phyloP scores from a whole-genome alignment of 345 rosid species.

The Arabis alpina region DNA sequence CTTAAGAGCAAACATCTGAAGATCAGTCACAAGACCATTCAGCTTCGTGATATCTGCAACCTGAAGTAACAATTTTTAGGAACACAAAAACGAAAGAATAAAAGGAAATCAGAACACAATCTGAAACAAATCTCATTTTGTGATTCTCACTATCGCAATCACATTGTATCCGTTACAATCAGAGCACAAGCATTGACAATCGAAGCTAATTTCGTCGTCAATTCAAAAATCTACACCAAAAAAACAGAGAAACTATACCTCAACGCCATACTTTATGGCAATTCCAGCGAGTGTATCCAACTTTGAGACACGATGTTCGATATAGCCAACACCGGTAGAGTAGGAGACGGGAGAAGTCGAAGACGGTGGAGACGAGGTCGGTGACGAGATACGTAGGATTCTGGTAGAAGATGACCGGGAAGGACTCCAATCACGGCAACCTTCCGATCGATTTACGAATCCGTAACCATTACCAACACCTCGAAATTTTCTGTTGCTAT shows the following conservation, averaged over 20 bases:
- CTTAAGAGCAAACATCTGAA: conserved; percentile 90
- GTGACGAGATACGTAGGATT: conserved; percentile 34
- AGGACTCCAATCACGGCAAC: conserved; percentile 40
- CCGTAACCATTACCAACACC: conserved; percentile 38
- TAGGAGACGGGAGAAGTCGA: conserved; percentile 34
- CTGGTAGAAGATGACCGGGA: conserved; percentile 26
- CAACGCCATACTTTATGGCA: conserved; percentile 94
- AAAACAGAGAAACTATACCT: conserved; percentile 48
- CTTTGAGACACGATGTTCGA: conserved; percentile 75
- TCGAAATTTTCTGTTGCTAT: conserved; percentile 32
- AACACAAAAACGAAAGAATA: background rate
- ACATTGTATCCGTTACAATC: no score
- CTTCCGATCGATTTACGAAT: conserved; percentile 27
- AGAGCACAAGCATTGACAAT: conserved; percentile 7
- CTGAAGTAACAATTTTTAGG: conserved; percentile 42
- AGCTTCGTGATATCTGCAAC: conserved; percentile 82
- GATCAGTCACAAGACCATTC: conserved; percentile 83
- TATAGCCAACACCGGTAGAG: conserved; percentile 45
- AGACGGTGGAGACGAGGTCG: conserved; percentile 38
- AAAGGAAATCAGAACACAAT: background rate
- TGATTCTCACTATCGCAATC: no score
- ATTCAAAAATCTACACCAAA: background rate
- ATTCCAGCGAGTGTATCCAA: conserved; percentile 92
- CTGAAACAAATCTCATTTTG: no score
- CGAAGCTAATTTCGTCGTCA: background rate